Percentiles rank a stretch among this genome's conserved stretches.
phyloP scores from a whole-genome alignment of 2,329 filamentous ascomycete species.

The Neonectria punicea region DNA sequence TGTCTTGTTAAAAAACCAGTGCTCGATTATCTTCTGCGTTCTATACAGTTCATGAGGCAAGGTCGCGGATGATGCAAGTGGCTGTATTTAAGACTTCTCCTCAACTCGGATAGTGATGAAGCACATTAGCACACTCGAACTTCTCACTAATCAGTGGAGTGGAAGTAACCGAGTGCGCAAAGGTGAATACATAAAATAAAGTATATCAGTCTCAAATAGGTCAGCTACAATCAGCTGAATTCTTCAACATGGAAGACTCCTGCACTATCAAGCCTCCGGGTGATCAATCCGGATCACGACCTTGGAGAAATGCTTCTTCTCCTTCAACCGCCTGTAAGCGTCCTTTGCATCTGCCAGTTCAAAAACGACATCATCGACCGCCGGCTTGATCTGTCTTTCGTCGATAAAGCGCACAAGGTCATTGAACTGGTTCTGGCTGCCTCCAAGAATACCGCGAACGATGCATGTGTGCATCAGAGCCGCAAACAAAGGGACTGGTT shows the following conservation, averaged over 20 bases:
- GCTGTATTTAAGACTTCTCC: too few species aligned
- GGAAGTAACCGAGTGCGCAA: too few species aligned
- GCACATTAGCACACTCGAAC: too few species aligned
- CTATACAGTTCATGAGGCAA: too few species aligned
- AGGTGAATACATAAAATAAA: too few species aligned
- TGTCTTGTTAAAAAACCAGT: too few species aligned
- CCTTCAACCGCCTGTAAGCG: slow-evolving; percentile 46
- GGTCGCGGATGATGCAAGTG: too few species aligned
- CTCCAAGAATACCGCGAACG: slow-evolving; percentile 44
- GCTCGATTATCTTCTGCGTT: too few species aligned
- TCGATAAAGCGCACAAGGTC: slow-evolving; percentile 47
- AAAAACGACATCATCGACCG: slow-evolving; percentile 46
- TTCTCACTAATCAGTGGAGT: too few species aligned
- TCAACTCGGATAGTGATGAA: too few species aligned
- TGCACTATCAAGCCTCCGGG: neutral
- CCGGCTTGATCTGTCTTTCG: slow-evolving; percentile 45
- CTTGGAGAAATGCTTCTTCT: slow-evolving; percentile 52
- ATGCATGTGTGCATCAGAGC: slow-evolving; percentile 42
- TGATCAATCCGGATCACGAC: slow-evolving; percentile 46
- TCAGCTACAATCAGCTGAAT: too few species aligned
- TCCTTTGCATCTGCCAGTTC: slow-evolving; percentile 45
- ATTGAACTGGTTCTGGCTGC: slow-evolving; percentile 42
- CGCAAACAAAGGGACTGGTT: slow-evolving; percentile 39
- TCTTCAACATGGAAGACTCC: neutral
- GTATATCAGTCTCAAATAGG: too few species aligned